Percentiles rank a stretch among this genome's conserved stretches.
phyloP scores from a whole-genome alignment of 2,329 filamentous ascomycete species.

The Pseudogymnoascus sp. region DNA sequence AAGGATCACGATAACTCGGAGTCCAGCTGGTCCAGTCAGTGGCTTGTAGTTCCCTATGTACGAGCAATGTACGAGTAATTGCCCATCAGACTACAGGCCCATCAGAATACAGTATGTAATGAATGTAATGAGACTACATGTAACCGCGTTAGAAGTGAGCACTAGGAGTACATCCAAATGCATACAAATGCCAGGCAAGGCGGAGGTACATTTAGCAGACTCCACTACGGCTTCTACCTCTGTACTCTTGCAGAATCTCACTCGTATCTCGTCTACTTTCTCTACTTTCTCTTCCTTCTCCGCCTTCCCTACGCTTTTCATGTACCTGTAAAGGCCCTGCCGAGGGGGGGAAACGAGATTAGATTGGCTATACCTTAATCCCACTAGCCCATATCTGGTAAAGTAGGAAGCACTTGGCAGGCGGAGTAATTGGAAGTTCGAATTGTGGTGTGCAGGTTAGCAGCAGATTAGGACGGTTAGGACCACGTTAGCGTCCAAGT shows the following conservation, averaged over 20 bases:
- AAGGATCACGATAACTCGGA: conserved; percentile 1
- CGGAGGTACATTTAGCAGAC: background rate
- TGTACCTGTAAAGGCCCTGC: background rate
- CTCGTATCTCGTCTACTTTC: background rate
- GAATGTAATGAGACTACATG: too few relatives aligned
- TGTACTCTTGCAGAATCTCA: background rate
- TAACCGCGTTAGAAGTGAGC: background rate
- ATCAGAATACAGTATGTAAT: background rate
- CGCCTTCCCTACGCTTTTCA: background rate
- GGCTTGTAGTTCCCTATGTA: background rate
- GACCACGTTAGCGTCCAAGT: background rate
- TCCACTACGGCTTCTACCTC: background rate
- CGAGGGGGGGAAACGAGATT: background rate
- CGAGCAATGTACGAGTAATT: background rate
- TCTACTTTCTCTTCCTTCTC: too few relatives aligned
- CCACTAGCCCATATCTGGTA: background rate
- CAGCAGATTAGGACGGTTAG: background rate
- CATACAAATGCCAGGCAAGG: background rate
- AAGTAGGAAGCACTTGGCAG: background rate
- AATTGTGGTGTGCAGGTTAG: conserved; percentile 4
- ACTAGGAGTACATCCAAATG: background rate
- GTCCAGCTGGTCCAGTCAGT: background rate
- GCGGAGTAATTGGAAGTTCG: conserved; percentile 7
- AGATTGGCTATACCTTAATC: background rate
- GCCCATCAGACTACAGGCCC: background rate